Percentiles rank a stretch among this genome's conserved stretches.
phyloP scores from a whole-genome alignment of 1,284 basidiomycete genomes.

The Marasmius oreades region DNA sequence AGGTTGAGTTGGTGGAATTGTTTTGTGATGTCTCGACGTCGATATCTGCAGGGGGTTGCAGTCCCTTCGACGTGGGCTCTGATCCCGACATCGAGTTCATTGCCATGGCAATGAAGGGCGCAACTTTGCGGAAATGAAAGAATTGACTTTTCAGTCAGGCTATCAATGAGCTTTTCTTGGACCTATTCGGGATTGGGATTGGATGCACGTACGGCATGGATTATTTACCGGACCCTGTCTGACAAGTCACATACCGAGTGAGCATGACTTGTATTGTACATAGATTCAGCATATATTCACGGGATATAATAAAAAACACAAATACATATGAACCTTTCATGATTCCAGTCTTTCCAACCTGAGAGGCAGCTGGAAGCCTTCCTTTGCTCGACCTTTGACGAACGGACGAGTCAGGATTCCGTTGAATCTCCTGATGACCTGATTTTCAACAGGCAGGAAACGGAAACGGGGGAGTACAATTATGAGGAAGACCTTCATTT shows the following conservation, averaged over 20 bases:
- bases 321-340: background rate
- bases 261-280: background rate
- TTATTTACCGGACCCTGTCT: too few relatives aligned
- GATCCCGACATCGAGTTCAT: constrained; percentile 26
- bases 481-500: constrained; percentile 48
- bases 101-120: constrained; percentile 21
- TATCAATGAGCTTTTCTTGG: background rate
- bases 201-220: too few relatives aligned
- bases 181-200: too few relatives aligned
- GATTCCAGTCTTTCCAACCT: constrained; percentile 27
- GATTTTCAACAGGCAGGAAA: constrained; percentile 36
- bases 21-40: constrained; percentile 10
- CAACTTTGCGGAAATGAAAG: constrained; percentile 12
- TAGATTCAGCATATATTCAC: constrained; percentile 2
- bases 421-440: constrained; percentile 42
- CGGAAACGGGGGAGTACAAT: constrained; percentile 39
- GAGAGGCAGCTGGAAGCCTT: constrained; percentile 38
- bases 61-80: constrained; percentile 17
- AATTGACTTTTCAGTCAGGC: background rate
- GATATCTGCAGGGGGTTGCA: constrained; percentile 16
- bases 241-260: background rate
- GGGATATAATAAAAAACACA: background rate
- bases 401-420: constrained; percentile 45
- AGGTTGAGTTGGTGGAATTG: constrained; percentile 11
- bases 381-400: constrained; percentile 33